Percentiles rank a stretch among this genome's conserved stretches.
phyloP scores from a whole-genome alignment of 495 filamentous ascomycete species.

The Aspergillus kassunensis region DNA sequence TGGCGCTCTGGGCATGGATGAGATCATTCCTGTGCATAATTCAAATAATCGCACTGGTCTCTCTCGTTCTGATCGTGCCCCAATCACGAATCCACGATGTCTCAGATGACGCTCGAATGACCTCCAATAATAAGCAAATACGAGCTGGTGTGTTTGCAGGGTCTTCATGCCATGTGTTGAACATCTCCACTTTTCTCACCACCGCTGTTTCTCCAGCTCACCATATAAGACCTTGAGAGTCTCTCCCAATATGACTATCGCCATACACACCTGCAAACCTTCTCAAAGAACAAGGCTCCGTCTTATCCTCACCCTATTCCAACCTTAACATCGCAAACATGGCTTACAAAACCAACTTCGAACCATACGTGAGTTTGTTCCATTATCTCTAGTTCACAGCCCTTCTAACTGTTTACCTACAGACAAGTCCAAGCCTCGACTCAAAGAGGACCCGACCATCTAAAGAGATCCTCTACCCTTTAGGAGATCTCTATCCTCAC shows the following conservation, averaged over 20 bases:
- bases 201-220: conserved; percentile 5
- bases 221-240: conserved; percentile 21
- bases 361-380: conserved; percentile 33
- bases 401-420: neutral
- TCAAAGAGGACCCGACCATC: conserved; percentile 27
- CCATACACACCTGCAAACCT: neutral
- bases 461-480: conserved; percentile 35
- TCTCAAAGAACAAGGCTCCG: neutral
- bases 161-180: conserved; percentile 18
- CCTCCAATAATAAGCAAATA: neutral
- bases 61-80: neutral
- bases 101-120: conserved; percentile 3
- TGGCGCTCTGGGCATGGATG: neutral
- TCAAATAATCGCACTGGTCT: conserved; percentile 27
- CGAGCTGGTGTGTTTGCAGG: too few relatives aligned
- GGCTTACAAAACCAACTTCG: conserved; percentile 46
- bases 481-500: conserved; percentile 40
- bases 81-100: neutral
- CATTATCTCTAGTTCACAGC: neutral
- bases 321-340: conserved; percentile 18
- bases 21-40: conserved; percentile 20
- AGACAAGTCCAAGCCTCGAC: conserved; percentile 24
- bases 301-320: neutral
- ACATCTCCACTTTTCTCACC: conserved; percentile 8
- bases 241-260: conserved; percentile 13